Base-by-base conservation (phyloP, 1,284 basidiomycete genomes). In the Austropuccinia psidii region DNA sequence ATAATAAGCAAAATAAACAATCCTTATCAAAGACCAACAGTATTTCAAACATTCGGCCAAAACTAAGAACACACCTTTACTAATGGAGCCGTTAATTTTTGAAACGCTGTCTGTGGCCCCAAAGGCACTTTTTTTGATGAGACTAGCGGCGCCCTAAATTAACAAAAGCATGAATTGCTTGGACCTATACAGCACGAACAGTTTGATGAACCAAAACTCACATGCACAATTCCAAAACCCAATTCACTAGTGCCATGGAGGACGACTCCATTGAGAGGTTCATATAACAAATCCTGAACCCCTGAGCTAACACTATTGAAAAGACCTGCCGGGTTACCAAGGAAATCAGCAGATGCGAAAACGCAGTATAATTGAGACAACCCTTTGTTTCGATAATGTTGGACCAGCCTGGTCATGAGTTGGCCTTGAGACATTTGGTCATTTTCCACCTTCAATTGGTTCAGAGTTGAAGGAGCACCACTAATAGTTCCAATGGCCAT, bases 221-320 rank as follows among this genome's bases (percentile, higher is more conserved):
- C 91, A 84, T 93, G 91, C 2, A 95, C 96, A 73, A 99, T 93
- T n/a, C 96, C 93, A 76, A 95, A 87, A 0, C 96, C 96, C 21
- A 99, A 83, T 78, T 98, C 96, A 78, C 88, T 89, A 82, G 96
- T 94, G 19, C 96, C 96, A 79, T 96, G 93, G 87, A 97, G 92
- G 73, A 99, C 90, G 41, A 95, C 90, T 43, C 95, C 95, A 76
- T 96, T 90, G 84, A 95, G 98, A 9, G 96, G 96, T 82, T 98
- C 96, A 79, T 98, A 98, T 84, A 98, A 98, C 77, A 98, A 94
- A 81, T 98, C 96, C 58, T 91, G 90, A 8, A 98, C 92, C n/a
- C 96, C 96, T 29, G 93, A 97, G 79, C 92, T 95, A 79, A 99
- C 94, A 79, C 98, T 98, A 76, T 91, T 97, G 84, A 99, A 98